Conservation (phyloP, 2,329 filamentous ascomycete species). For the Penicillium sp. region DNA sequence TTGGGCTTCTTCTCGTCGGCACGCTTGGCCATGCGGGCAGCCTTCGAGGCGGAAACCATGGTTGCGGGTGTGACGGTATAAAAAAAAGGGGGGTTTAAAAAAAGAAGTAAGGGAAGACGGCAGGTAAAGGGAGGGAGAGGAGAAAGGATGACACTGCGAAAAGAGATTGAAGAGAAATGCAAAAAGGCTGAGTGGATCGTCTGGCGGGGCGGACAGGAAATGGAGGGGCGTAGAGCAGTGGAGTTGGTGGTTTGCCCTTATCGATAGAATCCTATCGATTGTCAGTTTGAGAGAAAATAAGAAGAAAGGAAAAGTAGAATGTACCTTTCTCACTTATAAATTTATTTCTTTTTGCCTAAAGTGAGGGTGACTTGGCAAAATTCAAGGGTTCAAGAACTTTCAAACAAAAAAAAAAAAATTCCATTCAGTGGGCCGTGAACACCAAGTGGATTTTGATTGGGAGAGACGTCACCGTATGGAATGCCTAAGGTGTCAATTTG, state of each 20-base stretch:
- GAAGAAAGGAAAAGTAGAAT: neutral
- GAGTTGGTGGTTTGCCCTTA: slow-evolving; percentile 37
- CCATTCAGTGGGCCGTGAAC: slow-evolving; percentile 8
- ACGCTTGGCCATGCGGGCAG: slow-evolving; percentile 66
- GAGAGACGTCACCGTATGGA: slow-evolving; percentile 10
- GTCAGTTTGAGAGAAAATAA: slow-evolving; percentile 5
- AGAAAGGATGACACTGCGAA: slow-evolving; percentile 18
- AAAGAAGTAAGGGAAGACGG: slow-evolving; percentile 12
- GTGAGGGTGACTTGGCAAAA: neutral
- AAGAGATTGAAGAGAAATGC: slow-evolving; percentile 35
- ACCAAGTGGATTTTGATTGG: slow-evolving; percentile 5
- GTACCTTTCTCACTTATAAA: neutral
- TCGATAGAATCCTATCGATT: slow-evolving; percentile 37
- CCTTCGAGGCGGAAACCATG: slow-evolving; percentile 70
- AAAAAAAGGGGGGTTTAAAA: slow-evolving; percentile 13
- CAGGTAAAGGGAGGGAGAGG: slow-evolving; percentile 11
- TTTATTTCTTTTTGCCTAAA: neutral
- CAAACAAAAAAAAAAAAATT: slow-evolving; percentile 13
- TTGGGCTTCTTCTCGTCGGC: slow-evolving; percentile 58
- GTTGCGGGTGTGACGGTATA: slow-evolving; percentile 28
- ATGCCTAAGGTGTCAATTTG: slow-evolving; percentile 8
- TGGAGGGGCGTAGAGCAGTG: slow-evolving; percentile 30
- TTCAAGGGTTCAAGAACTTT: neutral
- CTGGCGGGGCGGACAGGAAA: slow-evolving; percentile 31
- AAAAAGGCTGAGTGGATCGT: slow-evolving; percentile 36